Evolutionary conservation across 768 basidiomycete species (phyloP).

Genomic region (Leucosporidium scottii): DNA sequence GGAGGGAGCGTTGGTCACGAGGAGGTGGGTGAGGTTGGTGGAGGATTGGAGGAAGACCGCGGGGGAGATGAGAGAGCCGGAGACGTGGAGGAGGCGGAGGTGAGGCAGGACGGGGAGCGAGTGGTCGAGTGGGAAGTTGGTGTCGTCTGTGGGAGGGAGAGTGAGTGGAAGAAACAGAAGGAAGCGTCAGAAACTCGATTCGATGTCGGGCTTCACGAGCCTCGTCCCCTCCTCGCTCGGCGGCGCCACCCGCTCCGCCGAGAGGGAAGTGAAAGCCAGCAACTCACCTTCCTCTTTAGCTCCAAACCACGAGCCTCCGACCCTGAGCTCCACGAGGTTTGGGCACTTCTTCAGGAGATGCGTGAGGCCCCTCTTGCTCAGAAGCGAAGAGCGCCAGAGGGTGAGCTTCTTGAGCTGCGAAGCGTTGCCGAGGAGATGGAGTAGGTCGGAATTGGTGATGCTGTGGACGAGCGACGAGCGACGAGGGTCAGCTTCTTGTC

Average conservation of each 20-base stretch:
- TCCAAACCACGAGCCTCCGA: conserved; percentile 31
- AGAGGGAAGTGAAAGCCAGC: not conserved
- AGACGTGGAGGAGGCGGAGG: conserved; percentile 21
- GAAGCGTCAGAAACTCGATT: too few relatives aligned
- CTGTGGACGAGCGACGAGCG: not conserved
- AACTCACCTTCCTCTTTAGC: conserved; percentile 30
- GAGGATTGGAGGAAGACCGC: conserved; percentile 8
- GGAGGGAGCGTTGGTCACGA: conserved; percentile 12
- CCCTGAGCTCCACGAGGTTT: conserved; percentile 21
- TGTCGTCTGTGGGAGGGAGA: conserved; percentile 23
- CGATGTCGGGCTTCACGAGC: too few relatives aligned
- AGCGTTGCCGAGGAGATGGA: conserved; percentile 23
- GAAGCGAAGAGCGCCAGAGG: conserved; percentile 23
- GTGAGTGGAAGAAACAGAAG: too few relatives aligned
- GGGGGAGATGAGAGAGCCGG: conserved; percentile 24
- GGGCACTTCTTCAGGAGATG: conserved; percentile 27
- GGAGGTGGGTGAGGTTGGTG: conserved; percentile 20
- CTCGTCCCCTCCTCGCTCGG: too few relatives aligned
- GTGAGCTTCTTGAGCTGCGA: conserved; percentile 21
- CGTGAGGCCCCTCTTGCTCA: conserved; percentile 24
- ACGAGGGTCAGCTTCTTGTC: not conserved
- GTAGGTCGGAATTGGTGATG: conserved; percentile 30
- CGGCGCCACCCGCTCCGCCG: too few relatives aligned
- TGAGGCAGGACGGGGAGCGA: conserved; percentile 17
- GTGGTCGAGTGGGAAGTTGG: conserved; percentile 23